phyloP scores from a whole-genome alignment of 176 grass and related monocot species.

The Puccinellia tenuiflora region DNA sequence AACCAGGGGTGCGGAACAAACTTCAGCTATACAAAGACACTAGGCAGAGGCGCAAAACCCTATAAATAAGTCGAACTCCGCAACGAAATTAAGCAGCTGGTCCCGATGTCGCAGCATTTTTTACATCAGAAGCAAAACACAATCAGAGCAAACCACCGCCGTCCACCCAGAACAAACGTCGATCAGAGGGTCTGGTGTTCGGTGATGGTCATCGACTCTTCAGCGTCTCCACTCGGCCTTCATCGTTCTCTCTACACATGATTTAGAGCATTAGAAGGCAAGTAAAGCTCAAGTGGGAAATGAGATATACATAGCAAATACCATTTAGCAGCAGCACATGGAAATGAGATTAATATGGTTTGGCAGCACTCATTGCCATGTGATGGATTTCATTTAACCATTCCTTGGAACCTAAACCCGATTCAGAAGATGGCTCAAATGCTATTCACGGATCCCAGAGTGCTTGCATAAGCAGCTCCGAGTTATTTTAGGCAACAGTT shows the following conservation, averaged over 20 bases:
- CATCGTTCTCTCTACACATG: slow-evolving; percentile 47
- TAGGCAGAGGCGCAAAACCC: slow-evolving; percentile 48
- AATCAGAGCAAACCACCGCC: slow-evolving; percentile 39
- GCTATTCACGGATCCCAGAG: not conserved
- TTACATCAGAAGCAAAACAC: slow-evolving; percentile 65
- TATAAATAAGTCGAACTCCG: slow-evolving; percentile 49
- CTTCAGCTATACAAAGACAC: slow-evolving; percentile 72
- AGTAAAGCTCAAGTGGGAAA: not conserved
- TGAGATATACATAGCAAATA: not conserved
- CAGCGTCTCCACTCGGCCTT: slow-evolving; percentile 87
- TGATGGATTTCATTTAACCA: not conserved
- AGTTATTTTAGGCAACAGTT: not conserved
- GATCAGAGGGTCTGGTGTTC: not conserved
- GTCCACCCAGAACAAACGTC: slow-evolving; percentile 12
- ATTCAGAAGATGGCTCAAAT: not conserved
- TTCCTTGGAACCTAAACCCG: not conserved
- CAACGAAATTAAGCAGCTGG: slow-evolving; percentile 12
- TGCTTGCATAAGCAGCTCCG: not conserved
- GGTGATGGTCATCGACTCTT: not conserved
- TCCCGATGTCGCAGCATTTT: slow-evolving; percentile 13
- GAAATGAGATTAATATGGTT: not conserved
- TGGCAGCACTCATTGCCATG: not conserved
- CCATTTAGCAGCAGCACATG: too few relatives aligned
- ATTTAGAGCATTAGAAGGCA: not conserved
- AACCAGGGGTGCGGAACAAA: slow-evolving; percentile 4